These are phyloP conservation scores for Sphenostylis stenocarpa DNA, from an alignment of 306 rosid genomes.

Conservation along the genomic window DNA sequence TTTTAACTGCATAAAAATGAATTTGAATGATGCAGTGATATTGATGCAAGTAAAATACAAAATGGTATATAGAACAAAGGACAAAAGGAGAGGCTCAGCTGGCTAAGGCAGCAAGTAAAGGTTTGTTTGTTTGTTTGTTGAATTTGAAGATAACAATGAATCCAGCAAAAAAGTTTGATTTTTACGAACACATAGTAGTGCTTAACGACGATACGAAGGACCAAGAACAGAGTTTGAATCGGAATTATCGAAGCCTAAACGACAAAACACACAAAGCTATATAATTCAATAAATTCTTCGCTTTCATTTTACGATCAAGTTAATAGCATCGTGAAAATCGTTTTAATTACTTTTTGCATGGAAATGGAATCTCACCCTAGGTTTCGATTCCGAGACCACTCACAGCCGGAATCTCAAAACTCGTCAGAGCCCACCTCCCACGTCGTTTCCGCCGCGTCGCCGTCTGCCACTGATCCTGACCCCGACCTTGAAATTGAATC, in stretches of 20 bases:
- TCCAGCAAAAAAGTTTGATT: neutral
- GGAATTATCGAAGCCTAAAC: neutral
- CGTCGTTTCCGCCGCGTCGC: constrained; percentile 40
- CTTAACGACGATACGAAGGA: neutral
- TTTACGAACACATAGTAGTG: neutral
- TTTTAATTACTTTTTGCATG: neutral
- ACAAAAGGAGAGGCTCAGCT: neutral
- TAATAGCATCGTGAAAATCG: neutral
- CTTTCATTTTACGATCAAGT: neutral
- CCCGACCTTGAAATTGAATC: constrained; percentile 55
- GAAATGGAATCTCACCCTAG: constrained; percentile 58
- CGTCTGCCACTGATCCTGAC: constrained; percentile 27
- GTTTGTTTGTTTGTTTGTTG: no score
- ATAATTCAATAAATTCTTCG: neutral
- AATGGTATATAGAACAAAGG: neutral
- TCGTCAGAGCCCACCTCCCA: constrained; percentile 51
- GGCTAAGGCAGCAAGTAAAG: neutral
- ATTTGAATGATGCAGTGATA: no score
- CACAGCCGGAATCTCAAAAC: constrained; percentile 43
- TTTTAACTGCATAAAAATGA: no score
- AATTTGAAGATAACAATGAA: constrained; percentile 28
- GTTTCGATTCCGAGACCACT: constrained; percentile 68
- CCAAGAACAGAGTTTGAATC: neutral
- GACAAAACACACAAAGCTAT: neutral
- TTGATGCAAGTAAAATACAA: neutral